Base-by-base conservation (phyloP, 2,329 filamentous ascomycete genomes). In the Alternaria viburni region DNA sequence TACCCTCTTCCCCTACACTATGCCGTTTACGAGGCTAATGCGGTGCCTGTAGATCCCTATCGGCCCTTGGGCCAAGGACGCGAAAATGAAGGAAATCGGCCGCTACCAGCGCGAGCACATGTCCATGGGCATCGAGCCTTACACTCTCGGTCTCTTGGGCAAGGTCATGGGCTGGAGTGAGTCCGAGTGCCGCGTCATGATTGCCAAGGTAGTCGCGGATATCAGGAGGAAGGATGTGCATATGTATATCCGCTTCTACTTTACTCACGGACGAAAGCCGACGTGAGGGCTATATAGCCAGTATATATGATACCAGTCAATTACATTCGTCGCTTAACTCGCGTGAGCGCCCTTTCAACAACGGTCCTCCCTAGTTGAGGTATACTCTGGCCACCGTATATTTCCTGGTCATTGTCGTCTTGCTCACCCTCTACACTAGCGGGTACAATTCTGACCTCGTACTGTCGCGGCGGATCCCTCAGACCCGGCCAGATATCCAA, bases 401-500 rank as follows among this genome's bases (percentile, higher is more conserved):
- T 65, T 10, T 67, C 68, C 19, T 62, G 55, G 7, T 57, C 65
- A 5, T 62, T 66, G 1, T 62, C 64, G 13, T 57, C 66, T 6
- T 69, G 66, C 23, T 75, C 72, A 19, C 67, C 64, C 2, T 67
- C 69, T 5, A 57, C 46, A n/a, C 59, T 30, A 9, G 60, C 25
- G 3, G 66, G 57, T 17, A 78, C 64, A 15, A 72, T 61, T n/a
- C 63, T 71, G 8, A 80, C 74, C 59, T 78, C 74, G 52, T 79
- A 80, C 55, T 68, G 71, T 28, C 75, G 65, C 10, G 78, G 77
- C n/a, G 74, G 71, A 57, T 79, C 77, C 52, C 71, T 69, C 50
- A 79, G 52, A 1, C 90, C 91, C 0, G 89, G 90, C 93, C 93
- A 97, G 21, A 97, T 88, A 77, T 97, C 93, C 0, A 90, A 90